A percentile compares a stretch with the other conserved stretches of the same genome.
phyloP scores from a whole-genome alignment of 2,329 filamentous ascomycete species.

The Drechslera avenae region DNA sequence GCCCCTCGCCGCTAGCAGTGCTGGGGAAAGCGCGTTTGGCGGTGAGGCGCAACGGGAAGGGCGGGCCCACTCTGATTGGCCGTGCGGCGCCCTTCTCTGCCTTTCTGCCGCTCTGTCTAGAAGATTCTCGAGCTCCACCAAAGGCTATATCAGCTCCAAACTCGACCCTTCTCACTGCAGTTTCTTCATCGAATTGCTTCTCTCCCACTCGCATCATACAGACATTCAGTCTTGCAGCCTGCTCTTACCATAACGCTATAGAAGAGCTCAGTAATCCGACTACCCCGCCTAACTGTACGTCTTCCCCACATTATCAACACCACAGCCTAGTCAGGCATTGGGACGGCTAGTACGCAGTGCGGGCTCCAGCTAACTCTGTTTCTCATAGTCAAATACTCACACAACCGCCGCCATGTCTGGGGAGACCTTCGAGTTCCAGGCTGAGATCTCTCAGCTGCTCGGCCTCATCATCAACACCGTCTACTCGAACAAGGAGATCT shows the following conservation, averaged over 20 bases:
- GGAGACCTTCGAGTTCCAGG: conserved; percentile 99
- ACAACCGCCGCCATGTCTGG: conserved; percentile 68
- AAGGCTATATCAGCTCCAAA: conserved; percentile 39
- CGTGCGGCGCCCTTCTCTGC: conserved; percentile 30
- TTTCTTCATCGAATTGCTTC: conserved; percentile 35
- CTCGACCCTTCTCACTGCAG: conserved; percentile 28
- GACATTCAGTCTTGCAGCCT: conserved; percentile 30
- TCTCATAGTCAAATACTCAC: conserved; percentile 22
- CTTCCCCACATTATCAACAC: conserved; percentile 16
- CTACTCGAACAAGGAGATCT: conserved; percentile 99
- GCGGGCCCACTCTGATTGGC: conserved; percentile 31
- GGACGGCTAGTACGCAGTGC: not conserved
- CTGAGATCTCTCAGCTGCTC: conserved; percentile 99
- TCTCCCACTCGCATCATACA: conserved; percentile 16
- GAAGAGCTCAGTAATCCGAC: conserved; percentile 26
- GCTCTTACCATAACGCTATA: conserved; percentile 25
- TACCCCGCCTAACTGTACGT: conserved; percentile 28
- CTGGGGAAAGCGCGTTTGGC: conserved; percentile 26
- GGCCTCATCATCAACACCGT: conserved; percentile 99
- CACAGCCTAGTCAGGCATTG: conserved; percentile 11
- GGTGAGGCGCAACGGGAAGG: conserved; percentile 29
- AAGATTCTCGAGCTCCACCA: conserved; percentile 47
- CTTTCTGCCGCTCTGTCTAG: conserved; percentile 45
- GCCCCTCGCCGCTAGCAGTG: conserved; percentile 22
- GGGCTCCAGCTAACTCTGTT: conserved; percentile 15